A percentile compares a stretch with the other conserved stretches of the same genome.
Conservation (phyloP, 2,329 filamentous ascomycete genomes). For the Tolypocladium tundrense region DNA sequence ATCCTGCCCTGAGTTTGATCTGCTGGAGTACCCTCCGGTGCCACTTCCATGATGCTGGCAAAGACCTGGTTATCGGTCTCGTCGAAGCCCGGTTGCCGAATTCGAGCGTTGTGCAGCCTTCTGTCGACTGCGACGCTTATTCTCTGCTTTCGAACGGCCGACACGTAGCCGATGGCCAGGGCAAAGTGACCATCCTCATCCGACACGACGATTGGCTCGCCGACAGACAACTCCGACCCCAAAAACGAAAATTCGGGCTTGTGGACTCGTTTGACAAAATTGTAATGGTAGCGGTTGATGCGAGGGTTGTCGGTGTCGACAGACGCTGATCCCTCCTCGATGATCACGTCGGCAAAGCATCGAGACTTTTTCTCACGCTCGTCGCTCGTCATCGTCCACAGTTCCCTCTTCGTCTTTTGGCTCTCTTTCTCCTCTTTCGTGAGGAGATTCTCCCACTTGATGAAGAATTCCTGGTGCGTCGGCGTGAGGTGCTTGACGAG, state of each 20-base stretch:
- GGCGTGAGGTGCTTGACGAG: constrained; percentile 68
- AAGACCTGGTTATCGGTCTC: constrained; percentile 72
- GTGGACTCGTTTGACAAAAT: constrained; percentile 61
- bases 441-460: constrained; percentile 86
- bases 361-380: constrained; percentile 82
- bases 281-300: constrained; percentile 88
- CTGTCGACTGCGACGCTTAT: constrained; percentile 89
- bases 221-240: constrained; percentile 77
- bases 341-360: constrained; percentile 80
- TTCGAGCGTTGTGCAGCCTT: constrained; percentile 75
- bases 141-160: constrained; percentile 59
- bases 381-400: constrained; percentile 90
- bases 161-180: constrained; percentile 83
- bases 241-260: constrained; percentile 66
- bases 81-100: constrained; percentile 66
- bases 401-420: constrained; percentile 74
- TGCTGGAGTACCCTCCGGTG: constrained; percentile 38
- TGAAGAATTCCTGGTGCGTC: constrained; percentile 71
- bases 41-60: constrained; percentile 82
- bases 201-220: constrained; percentile 92
- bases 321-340: constrained; percentile 64
- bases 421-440: constrained; percentile 91
- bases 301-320: constrained; percentile 63
- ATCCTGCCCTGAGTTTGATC: constrained; percentile 42
- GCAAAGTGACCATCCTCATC: constrained; percentile 94